A percentile compares a stretch with the other conserved stretches of the same genome.
These are phyloP conservation scores for Calamus simplicifolius DNA, from an alignment of 176 grass and related monocot genomes.

Conservation along the genomic window DNA sequence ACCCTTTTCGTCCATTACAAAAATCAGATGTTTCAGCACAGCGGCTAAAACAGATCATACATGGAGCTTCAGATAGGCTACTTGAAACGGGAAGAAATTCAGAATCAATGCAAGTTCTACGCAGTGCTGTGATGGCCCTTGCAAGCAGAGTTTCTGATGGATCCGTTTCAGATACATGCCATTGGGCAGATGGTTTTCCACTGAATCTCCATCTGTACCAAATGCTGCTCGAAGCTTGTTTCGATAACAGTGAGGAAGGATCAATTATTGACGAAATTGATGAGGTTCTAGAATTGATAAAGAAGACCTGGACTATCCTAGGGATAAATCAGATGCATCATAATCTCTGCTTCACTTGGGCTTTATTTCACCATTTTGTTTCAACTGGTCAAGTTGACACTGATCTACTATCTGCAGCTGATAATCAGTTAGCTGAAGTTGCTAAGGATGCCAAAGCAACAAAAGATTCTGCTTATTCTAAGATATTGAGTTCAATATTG, in stretches of 20 bases:
- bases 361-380: conserved; percentile 83
- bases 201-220: conserved; percentile 91
- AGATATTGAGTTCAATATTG: conserved; percentile 84
- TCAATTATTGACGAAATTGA: conserved; percentile 93
- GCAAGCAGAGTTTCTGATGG: conserved; percentile 64
- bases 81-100: conserved; percentile 93
- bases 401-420: conserved; percentile 77
- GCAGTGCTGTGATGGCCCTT: conserved; percentile 72
- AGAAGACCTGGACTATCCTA: conserved; percentile 91
- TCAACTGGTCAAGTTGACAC: conserved; percentile 71
- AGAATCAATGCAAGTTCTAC: conserved; percentile 80
- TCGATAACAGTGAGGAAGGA: conserved; percentile 64
- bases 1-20: conserved; percentile 61
- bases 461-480: conserved; percentile 90
- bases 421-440: conserved; percentile 76
- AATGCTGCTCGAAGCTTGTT: conserved; percentile 91
- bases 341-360: conserved; percentile 97
- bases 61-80: conserved; percentile 49
- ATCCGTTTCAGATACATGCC: conserved; percentile 62
- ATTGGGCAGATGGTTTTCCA: conserved; percentile 95
- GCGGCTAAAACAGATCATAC: conserved; percentile 69
- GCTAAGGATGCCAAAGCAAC: conserved; percentile 83
- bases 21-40: conserved; percentile 71
- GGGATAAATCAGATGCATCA: conserved; percentile 86
- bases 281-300: conserved; percentile 90